Base-by-base conservation (phyloP, 1,284 basidiomycete species). In the Singerocomus rubriflavus region DNA sequence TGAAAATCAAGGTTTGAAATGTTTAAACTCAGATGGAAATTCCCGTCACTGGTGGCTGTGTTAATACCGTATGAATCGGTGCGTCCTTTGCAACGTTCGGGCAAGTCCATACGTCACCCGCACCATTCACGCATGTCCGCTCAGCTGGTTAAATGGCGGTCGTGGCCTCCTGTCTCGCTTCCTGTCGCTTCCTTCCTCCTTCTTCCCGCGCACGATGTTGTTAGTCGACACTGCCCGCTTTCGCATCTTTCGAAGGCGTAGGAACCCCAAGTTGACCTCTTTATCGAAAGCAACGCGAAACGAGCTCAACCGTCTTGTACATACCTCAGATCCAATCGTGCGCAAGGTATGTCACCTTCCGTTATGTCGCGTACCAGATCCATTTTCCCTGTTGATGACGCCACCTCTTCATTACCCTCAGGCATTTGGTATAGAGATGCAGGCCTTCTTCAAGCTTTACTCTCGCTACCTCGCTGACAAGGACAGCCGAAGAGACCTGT, bases 391-490 rank as follows among this genome's bases (percentile, higher is more conserved):
- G 91, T 32, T n/a, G 42, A 51, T 41, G 36, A 40, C 39, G 27
- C 51, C 44, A 48, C 54, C 11, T 31, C 32, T 25, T 36, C 37
- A 30, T 35, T 29, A 36, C 44, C 26, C 29, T 32, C 32, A 67
- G 91, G 85, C 87, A 17, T 98, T 98, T 73, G 91, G 96, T 73
- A 86, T 86, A 46, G 94, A 99, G 76, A 98, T 98, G 95, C 88
- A 94, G 69, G 88, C 88, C 55, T 99, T 98, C 81, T 97, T 96
- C 82, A 87, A 87, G 68, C 91, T 98, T 66, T 97, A 98, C 80
- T 97, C 93, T 70, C 90, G 95, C 62, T 98, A 95, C 76, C 85
- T 98, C 59, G 73, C 85, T 34, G 93, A 98, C 72, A 88, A 90
- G 63, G 94, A 95, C 46, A 90, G 92, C 77, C 88, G 84, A 67